Evolutionary conservation across 108 stramenopile species (phyloP).

Genomic region (Bacterosira constricta): DNA sequence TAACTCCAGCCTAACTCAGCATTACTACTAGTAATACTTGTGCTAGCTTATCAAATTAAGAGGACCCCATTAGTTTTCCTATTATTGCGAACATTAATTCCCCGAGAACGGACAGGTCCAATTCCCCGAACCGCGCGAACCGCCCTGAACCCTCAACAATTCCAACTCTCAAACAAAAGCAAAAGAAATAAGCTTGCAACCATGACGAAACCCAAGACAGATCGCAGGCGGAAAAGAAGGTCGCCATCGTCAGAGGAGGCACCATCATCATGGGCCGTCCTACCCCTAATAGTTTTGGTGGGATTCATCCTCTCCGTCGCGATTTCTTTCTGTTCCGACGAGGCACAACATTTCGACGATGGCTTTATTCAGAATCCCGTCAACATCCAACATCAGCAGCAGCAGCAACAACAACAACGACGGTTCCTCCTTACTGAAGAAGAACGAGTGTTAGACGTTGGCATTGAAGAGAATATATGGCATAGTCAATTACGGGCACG

Average conservation of each 20-base stretch:
- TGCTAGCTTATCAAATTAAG: too few species aligned
- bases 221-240: not conserved
- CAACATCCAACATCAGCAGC: not conserved
- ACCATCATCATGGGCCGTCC: not conserved
- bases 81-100: too few species aligned
- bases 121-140: too few species aligned
- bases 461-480: not conserved
- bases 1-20: too few species aligned
- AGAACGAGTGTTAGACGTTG: not conserved
- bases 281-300: not conserved
- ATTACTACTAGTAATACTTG: too few species aligned
- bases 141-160: not conserved
- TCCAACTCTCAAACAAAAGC: not conserved
- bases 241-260: not conserved
- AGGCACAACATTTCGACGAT: not conserved
- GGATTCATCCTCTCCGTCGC: not conserved
- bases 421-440: not conserved
- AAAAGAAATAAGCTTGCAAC: not conserved
- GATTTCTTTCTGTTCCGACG: not conserved
- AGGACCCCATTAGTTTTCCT: too few species aligned
- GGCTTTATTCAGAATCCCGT: not conserved
- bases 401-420: not conserved
- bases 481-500: not conserved
- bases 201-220: not conserved
- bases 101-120: too few species aligned